Conservation (phyloP, 2,329 filamentous ascomycete genomes). For the Fusarium abutilonis region DNA sequence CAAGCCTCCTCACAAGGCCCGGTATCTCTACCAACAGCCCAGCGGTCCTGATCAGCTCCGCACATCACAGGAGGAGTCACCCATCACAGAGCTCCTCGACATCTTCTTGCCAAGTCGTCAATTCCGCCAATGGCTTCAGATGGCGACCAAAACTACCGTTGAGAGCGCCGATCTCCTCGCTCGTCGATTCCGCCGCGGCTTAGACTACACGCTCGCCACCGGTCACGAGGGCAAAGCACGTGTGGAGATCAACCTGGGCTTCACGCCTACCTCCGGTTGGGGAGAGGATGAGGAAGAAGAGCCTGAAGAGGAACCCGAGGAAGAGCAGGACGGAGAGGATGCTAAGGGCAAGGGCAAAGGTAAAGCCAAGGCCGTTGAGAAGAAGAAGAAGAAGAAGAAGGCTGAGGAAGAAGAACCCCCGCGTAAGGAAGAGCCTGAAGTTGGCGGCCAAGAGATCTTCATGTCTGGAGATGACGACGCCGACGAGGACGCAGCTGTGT, state of each 20-base stretch:
- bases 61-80: slow-evolving; percentile 57
- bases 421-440: slow-evolving; percentile 59
- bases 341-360: slow-evolving; percentile 34
- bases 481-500: slow-evolving; percentile 83
- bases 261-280: slow-evolving; percentile 89
- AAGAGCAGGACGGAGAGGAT: slow-evolving; percentile 47
- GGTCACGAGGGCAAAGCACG: slow-evolving; percentile 81
- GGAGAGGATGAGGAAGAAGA: slow-evolving; percentile 70
- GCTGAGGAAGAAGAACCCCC: slow-evolving; percentile 39
- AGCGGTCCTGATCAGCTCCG: slow-evolving; percentile 52
- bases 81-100: slow-evolving; percentile 81
- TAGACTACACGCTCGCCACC: slow-evolving; percentile 93
- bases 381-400: slow-evolving; percentile 9
- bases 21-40: slow-evolving; percentile 82
- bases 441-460: slow-evolving; percentile 87
- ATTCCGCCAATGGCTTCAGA: slow-evolving; percentile 89
- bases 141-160: slow-evolving; percentile 80
- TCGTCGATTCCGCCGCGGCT: slow-evolving; percentile 83
- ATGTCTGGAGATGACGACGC: slow-evolving; percentile 87
- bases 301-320: slow-evolving; percentile 49
- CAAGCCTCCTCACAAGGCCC: slow-evolving; percentile 92
- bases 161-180: slow-evolving; percentile 81
- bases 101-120: slow-evolving; percentile 83
- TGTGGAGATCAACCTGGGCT: slow-evolving; percentile 85
- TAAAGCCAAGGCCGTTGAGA: slow-evolving; percentile 35